phyloP scores from a whole-genome alignment of 768 basidiomycete species.

The Lactifluus rugatus region DNA sequence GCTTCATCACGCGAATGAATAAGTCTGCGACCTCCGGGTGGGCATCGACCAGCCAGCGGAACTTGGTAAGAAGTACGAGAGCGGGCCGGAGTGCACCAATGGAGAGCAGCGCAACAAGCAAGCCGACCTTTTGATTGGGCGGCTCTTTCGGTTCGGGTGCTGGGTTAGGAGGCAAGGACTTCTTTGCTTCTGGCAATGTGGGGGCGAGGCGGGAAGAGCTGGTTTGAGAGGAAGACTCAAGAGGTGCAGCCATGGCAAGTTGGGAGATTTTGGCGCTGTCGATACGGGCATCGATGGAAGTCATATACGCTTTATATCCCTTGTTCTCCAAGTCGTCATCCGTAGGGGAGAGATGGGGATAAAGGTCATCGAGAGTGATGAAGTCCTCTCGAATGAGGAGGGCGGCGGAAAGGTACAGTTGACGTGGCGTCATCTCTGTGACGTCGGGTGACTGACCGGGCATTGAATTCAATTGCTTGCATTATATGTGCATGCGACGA shows the following conservation, averaged over 20 bases:
- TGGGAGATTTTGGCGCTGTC: constrained; percentile 62
- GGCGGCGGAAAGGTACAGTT: constrained; percentile 73
- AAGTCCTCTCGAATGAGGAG: constrained; percentile 86
- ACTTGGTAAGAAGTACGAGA: constrained; percentile 68
- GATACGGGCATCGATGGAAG: constrained; percentile 53
- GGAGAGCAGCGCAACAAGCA: constrained; percentile 72
- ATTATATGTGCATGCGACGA: constrained; percentile 1
- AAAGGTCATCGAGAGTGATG: constrained; percentile 78
- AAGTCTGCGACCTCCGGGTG: constrained; percentile 81
- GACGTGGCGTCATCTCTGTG: constrained; percentile 53
- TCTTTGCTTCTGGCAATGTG: constrained; percentile 31
- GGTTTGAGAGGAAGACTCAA: constrained; percentile 43
- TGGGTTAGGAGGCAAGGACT: constrained; percentile 15
- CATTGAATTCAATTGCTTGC: constrained; percentile 19
- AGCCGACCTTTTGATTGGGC: constrained; percentile 70
- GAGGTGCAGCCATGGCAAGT: constrained; percentile 76
- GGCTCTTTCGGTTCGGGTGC: constrained; percentile 33
- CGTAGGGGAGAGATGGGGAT: constrained; percentile 73
- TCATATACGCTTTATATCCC: constrained; percentile 54
- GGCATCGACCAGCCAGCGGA: constrained; percentile 76
- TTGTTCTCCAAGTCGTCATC: constrained; percentile 65
- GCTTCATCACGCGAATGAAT: constrained; percentile 62
- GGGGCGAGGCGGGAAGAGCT: constrained; percentile 33
- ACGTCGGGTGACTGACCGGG: constrained; percentile 42
- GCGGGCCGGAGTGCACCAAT: constrained; percentile 78